Base-by-base conservation (phyloP, 2,329 filamentous ascomycete species). In the Fusarium poae region DNA sequence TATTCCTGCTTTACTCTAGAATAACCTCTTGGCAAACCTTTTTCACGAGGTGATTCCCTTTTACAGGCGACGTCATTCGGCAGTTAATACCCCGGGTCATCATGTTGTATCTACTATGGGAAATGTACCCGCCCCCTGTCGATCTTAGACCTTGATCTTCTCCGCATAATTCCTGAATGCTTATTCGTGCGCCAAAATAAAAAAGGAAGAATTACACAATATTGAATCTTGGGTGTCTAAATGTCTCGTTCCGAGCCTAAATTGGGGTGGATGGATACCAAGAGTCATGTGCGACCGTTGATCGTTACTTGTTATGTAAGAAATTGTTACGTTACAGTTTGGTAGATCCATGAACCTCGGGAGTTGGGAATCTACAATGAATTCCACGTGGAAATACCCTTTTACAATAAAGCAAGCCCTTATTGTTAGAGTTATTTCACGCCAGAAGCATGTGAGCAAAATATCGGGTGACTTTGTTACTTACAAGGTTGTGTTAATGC, bases 181-280 rank as follows among this genome's bases (percentile, higher is more conserved):
- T 11, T n/a, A 68, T 68, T 68, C 30, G 65, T 23, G 65, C 65
- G 65, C 65, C 32, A 68, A 43, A 40, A 18, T 21, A 37, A 8
- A 18, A 13, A 27, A 27, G n/a, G 9, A 30, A 12, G 29, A 21
- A 20, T 49, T 54, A 30, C 42, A 29, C 56, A 54, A 44, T 34
- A 21, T 42, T 27, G 23, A n/a, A 58, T 49, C 50, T 39, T 25
- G 25, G 35, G 32, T 42, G 29, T 51, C 12, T 10, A 51, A 51
- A 39, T 51, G 48, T 29, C 42, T 55, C 30, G 35, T 20, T 51
- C 48, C 48, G 48, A 39, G n/a, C 23, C 43, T 23, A 46, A 48
- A 27, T 21, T n/a, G 39, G 50, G 16, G 15, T 10, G n/a, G 16
- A 51, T 46, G 40, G 11, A 35, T 39, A 16, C 32, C 8, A 16